Base-by-base conservation (phyloP, 768 basidiomycete species). In the Antrodiella citrinella region DNA sequence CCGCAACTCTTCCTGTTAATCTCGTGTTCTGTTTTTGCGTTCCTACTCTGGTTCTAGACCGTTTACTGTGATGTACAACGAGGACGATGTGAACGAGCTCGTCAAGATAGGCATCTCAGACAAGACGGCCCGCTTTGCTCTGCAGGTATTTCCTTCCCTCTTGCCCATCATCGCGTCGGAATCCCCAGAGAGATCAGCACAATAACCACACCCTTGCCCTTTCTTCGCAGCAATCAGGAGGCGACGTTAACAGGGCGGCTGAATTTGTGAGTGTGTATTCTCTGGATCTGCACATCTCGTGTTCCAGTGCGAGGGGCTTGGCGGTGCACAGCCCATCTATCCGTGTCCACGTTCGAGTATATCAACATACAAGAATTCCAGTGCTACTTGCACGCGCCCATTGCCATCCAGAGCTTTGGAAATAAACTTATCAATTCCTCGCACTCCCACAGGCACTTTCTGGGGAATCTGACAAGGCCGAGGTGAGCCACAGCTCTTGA, bases 401-500 rank as follows among this genome's bases (percentile, higher is more conserved):
- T 7, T 7, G 15, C 30, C 30, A 35, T 15, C n/a, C n/a, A n/a
- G n/a, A n/a, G n/a, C n/a, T n/a, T n/a, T n/a, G n/a, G n/a, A 15
- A 35, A 7, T 35, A 35, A 24, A 18, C 52, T 50, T 21, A 55
- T 45, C 44, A 39, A 19, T 7, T 4, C 24, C 41, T 4, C 19
- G 20, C 24, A 21, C 39, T 50, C 46, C 45, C 52, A 42, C 56
- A 64, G 62, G 54, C 59, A 47, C 49, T 58, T 38, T 56, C 54
- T 38, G 51, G 46, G 38, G 51, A 57, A 30, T 49, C 59, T 44
- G 26, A 43, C 57, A 61, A 55, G 54, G 51, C 57, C 47, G 59
- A 64, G 62, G 62, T 64, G 61, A 64, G 62, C 60, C 42, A 51
- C 12, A 41, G 47, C 18, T 26, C 42, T 44, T n/a, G 7, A 46